These are phyloP conservation scores for Amanita pseudoporphyria DNA, from an alignment of 768 basidiomycete species.

Conservation along the genomic window DNA sequence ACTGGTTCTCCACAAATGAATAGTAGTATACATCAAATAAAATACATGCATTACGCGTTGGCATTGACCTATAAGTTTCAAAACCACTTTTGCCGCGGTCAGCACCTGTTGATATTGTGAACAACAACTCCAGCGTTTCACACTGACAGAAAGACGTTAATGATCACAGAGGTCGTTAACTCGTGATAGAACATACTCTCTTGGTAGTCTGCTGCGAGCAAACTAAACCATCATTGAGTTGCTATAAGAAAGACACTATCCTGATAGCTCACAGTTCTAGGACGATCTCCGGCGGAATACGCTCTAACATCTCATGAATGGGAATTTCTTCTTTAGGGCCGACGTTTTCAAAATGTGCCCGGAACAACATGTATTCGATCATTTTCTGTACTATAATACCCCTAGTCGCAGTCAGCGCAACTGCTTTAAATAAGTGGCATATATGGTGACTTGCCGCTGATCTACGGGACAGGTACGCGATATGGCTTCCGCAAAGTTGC, in stretches of 20 bases:
- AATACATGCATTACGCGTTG: too few species aligned
- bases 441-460: slow-evolving; percentile 47
- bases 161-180: too few species aligned
- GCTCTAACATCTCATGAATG: slow-evolving; percentile 64
- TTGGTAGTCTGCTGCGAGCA: slow-evolving; percentile 58
- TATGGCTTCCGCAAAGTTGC: slow-evolving; percentile 65
- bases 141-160: too few species aligned
- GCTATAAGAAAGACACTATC: neutral
- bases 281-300: slow-evolving; percentile 80
- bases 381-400: too few species aligned
- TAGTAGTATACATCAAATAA: too few species aligned
- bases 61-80: too few species aligned
- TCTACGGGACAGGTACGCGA: slow-evolving; percentile 58
- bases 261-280: slow-evolving; percentile 67
- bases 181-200: slow-evolving; percentile 35
- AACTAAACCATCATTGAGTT: slow-evolving; percentile 20
- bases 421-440: neutral
- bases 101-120: too few species aligned
- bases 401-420: slow-evolving; percentile 14
- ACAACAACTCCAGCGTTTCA: too few species aligned
- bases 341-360: slow-evolving; percentile 62
- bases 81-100: too few species aligned
- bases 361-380: slow-evolving; percentile 85
- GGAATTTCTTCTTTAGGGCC: too few species aligned
- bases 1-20: too few species aligned